phyloP scores from a whole-genome alignment of 129 eudicot species.

The Tagetes erecta region DNA sequence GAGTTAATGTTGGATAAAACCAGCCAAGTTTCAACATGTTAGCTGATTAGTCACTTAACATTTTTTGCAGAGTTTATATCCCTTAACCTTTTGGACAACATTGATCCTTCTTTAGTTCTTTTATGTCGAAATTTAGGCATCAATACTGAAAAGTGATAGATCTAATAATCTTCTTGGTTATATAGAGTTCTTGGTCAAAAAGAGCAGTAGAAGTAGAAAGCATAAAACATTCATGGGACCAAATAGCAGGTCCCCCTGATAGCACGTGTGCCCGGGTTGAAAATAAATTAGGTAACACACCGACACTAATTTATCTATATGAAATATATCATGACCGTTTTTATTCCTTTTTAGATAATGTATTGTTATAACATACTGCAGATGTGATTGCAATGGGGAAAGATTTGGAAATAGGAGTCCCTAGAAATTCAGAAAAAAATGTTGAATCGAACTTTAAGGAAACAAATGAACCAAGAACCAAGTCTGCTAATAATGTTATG shows the following conservation, averaged over 20 bases:
- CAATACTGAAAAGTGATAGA: slow-evolving; percentile 1
- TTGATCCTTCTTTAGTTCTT: not conserved
- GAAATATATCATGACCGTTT: not conserved
- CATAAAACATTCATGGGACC: slow-evolving; percentile 48
- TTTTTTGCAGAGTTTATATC: not conserved
- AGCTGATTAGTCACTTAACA: not conserved
- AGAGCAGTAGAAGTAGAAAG: slow-evolving; percentile 66
- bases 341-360: not conserved
- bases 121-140: not conserved
- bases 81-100: not conserved
- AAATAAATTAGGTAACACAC: slow-evolving; percentile 42
- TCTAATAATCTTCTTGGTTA: slow-evolving; percentile 14
- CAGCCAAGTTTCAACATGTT: not conserved
- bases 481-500: slow-evolving; percentile 31
- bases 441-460: slow-evolving; percentile 32
- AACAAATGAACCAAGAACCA: slow-evolving; percentile 30
- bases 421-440: slow-evolving; percentile 31
- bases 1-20: not conserved
- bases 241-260: slow-evolving; percentile 49
- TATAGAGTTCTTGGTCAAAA: slow-evolving; percentile 80
- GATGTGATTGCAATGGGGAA: slow-evolving; percentile 46
- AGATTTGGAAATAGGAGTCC: slow-evolving; percentile 50
- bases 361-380: not conserved
- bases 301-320: not conserved
- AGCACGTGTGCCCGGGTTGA: slow-evolving; percentile 66